Evolutionary conservation across 768 basidiomycete species (phyloP).

Genomic region (Mycena crocata): DNA sequence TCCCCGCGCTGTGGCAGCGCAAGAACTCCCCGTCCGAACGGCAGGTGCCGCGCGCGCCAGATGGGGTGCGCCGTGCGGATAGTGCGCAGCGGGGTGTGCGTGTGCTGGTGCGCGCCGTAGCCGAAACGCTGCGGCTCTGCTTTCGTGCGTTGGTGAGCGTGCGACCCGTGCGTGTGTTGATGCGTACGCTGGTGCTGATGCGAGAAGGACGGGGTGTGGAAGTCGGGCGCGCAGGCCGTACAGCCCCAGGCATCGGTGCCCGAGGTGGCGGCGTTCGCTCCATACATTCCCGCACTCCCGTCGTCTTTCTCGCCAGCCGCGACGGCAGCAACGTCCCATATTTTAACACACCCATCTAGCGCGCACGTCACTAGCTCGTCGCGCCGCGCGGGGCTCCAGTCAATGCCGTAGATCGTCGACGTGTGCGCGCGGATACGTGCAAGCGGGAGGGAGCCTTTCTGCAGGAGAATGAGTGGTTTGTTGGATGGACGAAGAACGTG

Average conservation of each 20-base stretch:
- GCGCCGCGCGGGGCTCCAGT: slow-evolving; percentile 86
- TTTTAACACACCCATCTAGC: slow-evolving; percentile 92
- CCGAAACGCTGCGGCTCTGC: no score
- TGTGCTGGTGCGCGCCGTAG: neutral
- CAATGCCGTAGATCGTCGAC: slow-evolving; percentile 97
- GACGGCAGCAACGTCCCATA: neutral
- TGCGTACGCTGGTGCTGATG: no score
- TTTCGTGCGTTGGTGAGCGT: no score
- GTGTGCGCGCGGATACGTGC: slow-evolving; percentile 81
- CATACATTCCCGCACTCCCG: slow-evolving; percentile 3
- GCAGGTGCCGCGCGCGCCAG: slow-evolving; percentile 92
- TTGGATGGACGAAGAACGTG: neutral
- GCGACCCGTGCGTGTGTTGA: no score
- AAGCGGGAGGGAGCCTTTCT: slow-evolving; percentile 92
- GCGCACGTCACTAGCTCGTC: slow-evolving; percentile 94
- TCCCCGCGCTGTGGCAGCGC: slow-evolving; percentile 91
- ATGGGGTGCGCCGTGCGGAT: slow-evolving; percentile 90
- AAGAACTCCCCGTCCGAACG: slow-evolving; percentile 91
- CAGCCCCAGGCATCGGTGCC: slow-evolving; percentile 12
- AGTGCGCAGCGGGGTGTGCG: slow-evolving; percentile 54
- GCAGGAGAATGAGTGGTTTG: no score
- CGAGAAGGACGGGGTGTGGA: neutral
- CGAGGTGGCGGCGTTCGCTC: neutral
- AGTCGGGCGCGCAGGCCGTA: slow-evolving; percentile 9
- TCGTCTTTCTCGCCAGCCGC: neutral